Percentiles rank a stretch among this genome's conserved stretches.
phyloP scores from a whole-genome alignment of 768 basidiomycete species.

The Leucocoprinus sp. region DNA sequence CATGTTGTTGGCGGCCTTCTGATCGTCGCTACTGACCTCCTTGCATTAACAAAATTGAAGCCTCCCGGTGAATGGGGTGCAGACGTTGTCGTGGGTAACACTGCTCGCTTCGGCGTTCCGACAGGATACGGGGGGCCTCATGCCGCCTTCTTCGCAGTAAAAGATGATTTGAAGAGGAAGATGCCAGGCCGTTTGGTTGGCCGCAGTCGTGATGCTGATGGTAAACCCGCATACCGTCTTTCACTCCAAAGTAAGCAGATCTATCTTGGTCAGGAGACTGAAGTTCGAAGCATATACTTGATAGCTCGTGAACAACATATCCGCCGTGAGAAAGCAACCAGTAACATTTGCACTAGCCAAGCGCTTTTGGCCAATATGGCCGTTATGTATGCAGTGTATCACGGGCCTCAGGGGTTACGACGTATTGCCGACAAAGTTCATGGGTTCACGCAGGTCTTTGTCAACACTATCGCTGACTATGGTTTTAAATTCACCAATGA shows the following conservation, averaged over 20 bases:
- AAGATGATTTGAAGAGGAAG: slow-evolving; percentile 87
- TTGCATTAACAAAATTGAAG: slow-evolving; percentile 87
- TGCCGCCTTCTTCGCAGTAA: slow-evolving; percentile 94
- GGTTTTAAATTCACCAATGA: slow-evolving; percentile 69
- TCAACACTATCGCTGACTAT: slow-evolving; percentile 51
- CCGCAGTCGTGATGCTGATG: slow-evolving; percentile 74
- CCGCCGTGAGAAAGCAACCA: slow-evolving; percentile 95
- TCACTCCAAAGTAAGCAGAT: slow-evolving; percentile 80
- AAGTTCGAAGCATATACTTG: slow-evolving; percentile 2
- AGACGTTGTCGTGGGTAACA: slow-evolving; percentile 91
- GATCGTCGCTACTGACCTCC: slow-evolving; percentile 83
- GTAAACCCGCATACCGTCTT: slow-evolving; percentile 83
- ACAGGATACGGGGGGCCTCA: slow-evolving; percentile 97
- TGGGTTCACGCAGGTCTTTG: slow-evolving; percentile 72
- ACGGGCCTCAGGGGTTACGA: slow-evolving; percentile 80
- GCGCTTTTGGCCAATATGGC: slow-evolving; percentile 99
- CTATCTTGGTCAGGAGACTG: not conserved
- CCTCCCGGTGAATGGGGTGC: slow-evolving; percentile 99
- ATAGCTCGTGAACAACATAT: slow-evolving; percentile 94
- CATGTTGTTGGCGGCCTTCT: slow-evolving; percentile 78
- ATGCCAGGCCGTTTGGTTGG: slow-evolving; percentile 99
- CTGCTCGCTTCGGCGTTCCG: slow-evolving; percentile 94
- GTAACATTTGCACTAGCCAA: slow-evolving; percentile 97
- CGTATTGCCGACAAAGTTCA: slow-evolving; percentile 91
- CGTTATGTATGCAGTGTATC: slow-evolving; percentile 97